These are phyloP conservation scores for Gentiana macrophylla DNA, from an alignment of 257 asterid species.

Conservation along the genomic window DNA sequence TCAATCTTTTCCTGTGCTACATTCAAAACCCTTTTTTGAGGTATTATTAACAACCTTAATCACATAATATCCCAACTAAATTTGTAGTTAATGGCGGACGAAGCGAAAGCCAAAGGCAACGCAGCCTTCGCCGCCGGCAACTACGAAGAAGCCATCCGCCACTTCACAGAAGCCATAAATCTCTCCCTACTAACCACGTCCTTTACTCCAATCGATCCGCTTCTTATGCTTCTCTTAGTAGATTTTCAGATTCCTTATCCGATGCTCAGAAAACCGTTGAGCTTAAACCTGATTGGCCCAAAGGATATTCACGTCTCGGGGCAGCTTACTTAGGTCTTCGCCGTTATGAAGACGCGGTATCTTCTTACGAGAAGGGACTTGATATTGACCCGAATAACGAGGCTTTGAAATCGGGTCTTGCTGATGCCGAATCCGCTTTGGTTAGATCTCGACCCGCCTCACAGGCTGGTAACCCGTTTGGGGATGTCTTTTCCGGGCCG, in stretches of 20 bases:
- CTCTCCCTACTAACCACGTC: conserved; percentile 70
- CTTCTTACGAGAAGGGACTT: conserved; percentile 67
- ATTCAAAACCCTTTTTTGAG: no score
- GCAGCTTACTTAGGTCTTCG: conserved; percentile 73
- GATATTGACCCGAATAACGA: conserved; percentile 75
- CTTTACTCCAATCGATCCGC: conserved; percentile 97
- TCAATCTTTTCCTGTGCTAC: no score
- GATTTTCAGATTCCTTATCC: conserved; percentile 58
- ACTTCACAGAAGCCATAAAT: conserved; percentile 67
- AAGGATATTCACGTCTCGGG: conserved; percentile 90
- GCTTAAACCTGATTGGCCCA: conserved; percentile 75
- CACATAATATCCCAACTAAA: no score
- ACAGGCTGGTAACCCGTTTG: conserved; percentile 40
- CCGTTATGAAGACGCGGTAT: conserved; percentile 41
- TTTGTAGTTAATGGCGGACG: conserved; percentile 55
- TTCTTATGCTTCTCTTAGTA: conserved; percentile 59
- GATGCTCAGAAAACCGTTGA: conserved; percentile 87
- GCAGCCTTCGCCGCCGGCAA: conserved; percentile 86
- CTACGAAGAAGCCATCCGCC: conserved; percentile 47
- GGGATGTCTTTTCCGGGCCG: conserved; percentile 77
- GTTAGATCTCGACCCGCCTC: conserved; percentile 21
- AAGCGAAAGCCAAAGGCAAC: conserved; percentile 90
- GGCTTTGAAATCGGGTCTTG: conserved; percentile 66
- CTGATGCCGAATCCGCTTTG: conserved; percentile 59
- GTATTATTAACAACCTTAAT: no score